Conservation (phyloP, 768 basidiomycete genomes). For the Lentinula sp. region DNA sequence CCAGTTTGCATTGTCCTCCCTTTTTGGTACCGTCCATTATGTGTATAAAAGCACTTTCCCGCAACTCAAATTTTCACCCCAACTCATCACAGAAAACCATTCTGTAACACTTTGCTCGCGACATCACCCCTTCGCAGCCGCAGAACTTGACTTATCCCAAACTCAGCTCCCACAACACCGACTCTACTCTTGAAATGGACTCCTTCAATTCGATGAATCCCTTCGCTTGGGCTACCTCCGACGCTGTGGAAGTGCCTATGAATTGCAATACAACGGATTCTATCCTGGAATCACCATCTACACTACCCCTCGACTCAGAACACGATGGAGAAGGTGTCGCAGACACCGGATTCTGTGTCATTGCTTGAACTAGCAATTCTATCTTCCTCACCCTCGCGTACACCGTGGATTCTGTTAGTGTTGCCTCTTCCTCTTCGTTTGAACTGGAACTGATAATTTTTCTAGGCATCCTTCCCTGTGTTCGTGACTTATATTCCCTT, state of each 20-base stretch:
- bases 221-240: not conserved
- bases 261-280: not conserved
- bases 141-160: not conserved
- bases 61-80: not conserved
- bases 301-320: not conserved
- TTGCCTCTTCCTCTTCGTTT: too few relatives aligned
- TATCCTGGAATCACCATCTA: not conserved
- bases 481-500: too few relatives aligned
- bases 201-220: not conserved
- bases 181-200: not conserved
- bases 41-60: not conserved
- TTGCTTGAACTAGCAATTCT: not conserved
- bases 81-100: not conserved
- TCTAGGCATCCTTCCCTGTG: too few relatives aligned
- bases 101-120: not conserved
- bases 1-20: not conserved
- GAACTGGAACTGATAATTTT: too few relatives aligned
- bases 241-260: not conserved
- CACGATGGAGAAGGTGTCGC: not conserved
- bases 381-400: too few relatives aligned
- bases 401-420: too few relatives aligned
- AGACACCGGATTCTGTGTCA: not conserved
- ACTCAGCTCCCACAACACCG: not conserved
- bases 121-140: not conserved
- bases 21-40: not conserved